Conservation (phyloP, 2,329 filamentous ascomycete species). For the Exophiala oligosperma region DNA sequence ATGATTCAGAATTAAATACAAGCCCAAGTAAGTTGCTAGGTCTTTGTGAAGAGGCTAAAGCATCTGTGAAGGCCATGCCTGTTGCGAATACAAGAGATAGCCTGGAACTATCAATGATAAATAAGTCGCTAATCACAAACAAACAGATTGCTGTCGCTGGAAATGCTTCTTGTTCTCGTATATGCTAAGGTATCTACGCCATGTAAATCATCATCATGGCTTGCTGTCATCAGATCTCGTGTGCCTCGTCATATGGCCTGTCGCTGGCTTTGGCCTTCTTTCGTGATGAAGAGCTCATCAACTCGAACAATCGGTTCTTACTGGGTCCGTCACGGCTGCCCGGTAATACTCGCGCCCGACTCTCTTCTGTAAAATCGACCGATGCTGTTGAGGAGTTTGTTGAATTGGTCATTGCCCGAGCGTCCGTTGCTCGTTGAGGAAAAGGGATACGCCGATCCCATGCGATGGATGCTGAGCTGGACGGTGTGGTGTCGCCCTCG, state of each 20-base stretch:
- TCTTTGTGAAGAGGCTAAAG: too few relatives aligned
- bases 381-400: slow-evolving; percentile 47
- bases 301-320: slow-evolving; percentile 45
- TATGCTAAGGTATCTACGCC: neutral
- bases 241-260: slow-evolving; percentile 24
- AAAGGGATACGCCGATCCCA: slow-evolving; percentile 47
- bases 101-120: too few relatives aligned
- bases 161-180: neutral
- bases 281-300: slow-evolving; percentile 42
- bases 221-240: neutral
- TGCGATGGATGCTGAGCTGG: slow-evolving; percentile 44
- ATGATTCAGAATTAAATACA: too few relatives aligned
- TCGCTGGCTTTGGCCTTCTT: slow-evolving; percentile 45
- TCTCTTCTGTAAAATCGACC: slow-evolving; percentile 41
- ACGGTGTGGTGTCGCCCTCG: slow-evolving; percentile 46
- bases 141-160: neutral
- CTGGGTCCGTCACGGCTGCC: slow-evolving; percentile 37
- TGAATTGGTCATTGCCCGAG: slow-evolving; percentile 44
- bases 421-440: slow-evolving; percentile 40
- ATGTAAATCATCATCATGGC: neutral
- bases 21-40: too few relatives aligned
- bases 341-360: slow-evolving; percentile 38
- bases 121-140: too few relatives aligned
- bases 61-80: too few relatives aligned
- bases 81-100: too few relatives aligned